These are phyloP conservation scores for Vinca major DNA, from an alignment of 305 asterid species.

Conservation along the genomic window DNA sequence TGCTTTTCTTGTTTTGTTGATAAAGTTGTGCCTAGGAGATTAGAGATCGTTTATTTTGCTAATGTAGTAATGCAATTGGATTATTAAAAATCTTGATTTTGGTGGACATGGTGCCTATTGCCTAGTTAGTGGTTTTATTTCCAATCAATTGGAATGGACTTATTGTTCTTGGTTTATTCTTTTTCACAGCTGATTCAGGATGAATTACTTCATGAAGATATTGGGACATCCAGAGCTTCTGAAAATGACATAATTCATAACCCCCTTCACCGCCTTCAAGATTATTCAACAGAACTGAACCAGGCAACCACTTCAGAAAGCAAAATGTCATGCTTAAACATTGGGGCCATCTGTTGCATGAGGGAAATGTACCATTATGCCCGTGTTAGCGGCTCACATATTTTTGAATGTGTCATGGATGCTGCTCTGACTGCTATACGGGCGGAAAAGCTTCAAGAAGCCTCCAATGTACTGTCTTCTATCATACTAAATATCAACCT, in stretches of 20 bases:
- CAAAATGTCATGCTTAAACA: slow-evolving; percentile 28
- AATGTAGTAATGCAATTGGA: not conserved
- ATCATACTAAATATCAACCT: not conserved
- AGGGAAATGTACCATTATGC: slow-evolving; percentile 81
- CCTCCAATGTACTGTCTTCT: slow-evolving; percentile 48
- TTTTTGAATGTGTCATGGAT: slow-evolving; percentile 56
- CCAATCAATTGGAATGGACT: not conserved
- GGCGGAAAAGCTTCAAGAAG: slow-evolving; percentile 76
- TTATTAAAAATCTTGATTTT: not conserved
- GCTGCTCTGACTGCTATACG: slow-evolving; percentile 68
- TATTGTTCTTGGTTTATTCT: slow-evolving; percentile 14
- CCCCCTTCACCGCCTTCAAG: slow-evolving; percentile 63
- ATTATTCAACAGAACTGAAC: slow-evolving; percentile 29
- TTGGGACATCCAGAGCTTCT: slow-evolving; percentile 42
- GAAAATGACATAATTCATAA: slow-evolving; percentile 54
- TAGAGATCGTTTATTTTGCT: not conserved
- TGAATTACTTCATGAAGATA: slow-evolving; percentile 58
- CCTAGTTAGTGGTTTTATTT: not conserved
- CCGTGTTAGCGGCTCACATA: slow-evolving; percentile 78
- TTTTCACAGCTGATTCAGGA: slow-evolving; percentile 70
- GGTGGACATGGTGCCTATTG: not conserved
- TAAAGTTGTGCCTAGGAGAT: not conserved
- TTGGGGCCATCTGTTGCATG: slow-evolving; percentile 49
- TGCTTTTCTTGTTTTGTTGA: not conserved
- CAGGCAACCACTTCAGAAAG: slow-evolving; percentile 38